Evolutionary conservation across 495 filamentous ascomycete species (phyloP), one percentile per base, ranked within the genome.

Genomic region (Penicillium roqueforti): DNA sequence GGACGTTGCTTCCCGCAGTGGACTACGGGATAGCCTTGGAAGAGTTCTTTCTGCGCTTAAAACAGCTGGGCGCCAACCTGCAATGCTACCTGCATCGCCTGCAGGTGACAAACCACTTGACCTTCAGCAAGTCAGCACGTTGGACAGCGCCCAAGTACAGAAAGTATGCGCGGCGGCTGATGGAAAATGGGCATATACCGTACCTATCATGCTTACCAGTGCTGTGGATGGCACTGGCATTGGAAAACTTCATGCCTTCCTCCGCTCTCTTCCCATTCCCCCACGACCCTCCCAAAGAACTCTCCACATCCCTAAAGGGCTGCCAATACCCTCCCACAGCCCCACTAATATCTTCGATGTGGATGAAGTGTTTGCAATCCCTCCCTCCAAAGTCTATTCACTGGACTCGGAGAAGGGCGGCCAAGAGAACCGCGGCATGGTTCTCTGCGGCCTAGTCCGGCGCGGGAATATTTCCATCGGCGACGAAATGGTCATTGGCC

Each of bases 141-240:
- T 56, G 11, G 83, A 89, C 41, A 61, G 69, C 20, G 68, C 69
- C n/a, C 77, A 79, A 39, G 76, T 85, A 10, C 72, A 69, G 38
- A 78, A 74, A 26, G 59, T 77, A 1, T 67, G 87, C 18, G 66
- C 68, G 25, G 68, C 68, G 7, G 61, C 68, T 4, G 58, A 70
- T 19, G 71, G 68, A 11, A 66, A 76, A 10, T 79, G 82, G 39
- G 61, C 73, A 18, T 70, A 71, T 3, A 72, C 81, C 4, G 88
- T 97, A 8, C 93, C 95, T 1, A 92, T 98, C 54, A 69, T 96
- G 3, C 78, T 97, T 22, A 91, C 91, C 18, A 96, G 91, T 58
- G 87, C 91, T 9, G 85, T 95, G 4, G 87, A 87, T 63, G 93
- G 92, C 1, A 83, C 82, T 11, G 92, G 92, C 1, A 85, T 97